Evolutionary conservation across 768 basidiomycete species (phyloP).

Genomic region (Exidia glandulosa): DNA sequence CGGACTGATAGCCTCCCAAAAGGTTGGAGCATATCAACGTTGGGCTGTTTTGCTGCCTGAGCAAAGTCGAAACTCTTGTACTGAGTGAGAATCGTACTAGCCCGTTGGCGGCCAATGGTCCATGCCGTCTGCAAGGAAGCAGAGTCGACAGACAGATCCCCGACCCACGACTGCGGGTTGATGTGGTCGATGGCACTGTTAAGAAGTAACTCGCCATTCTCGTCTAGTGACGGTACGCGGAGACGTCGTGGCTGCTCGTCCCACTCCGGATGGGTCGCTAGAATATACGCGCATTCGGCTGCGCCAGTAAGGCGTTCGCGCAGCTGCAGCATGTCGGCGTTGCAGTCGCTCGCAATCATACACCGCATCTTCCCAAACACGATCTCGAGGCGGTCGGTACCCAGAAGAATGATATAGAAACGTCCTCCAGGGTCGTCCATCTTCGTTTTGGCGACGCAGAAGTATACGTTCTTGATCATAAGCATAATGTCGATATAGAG

Average conservation of each 20-base stretch:
- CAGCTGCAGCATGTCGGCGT: background rate
- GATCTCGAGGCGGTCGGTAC: slow-evolving; percentile 27
- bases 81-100: background rate
- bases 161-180: background rate
- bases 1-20: no score
- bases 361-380: slow-evolving; percentile 11
- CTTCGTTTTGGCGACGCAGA: slow-evolving; percentile 29
- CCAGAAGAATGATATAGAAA: slow-evolving; percentile 26
- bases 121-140: background rate
- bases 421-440: slow-evolving; percentile 18
- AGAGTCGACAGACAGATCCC: background rate
- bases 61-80: background rate
- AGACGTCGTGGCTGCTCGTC: background rate
- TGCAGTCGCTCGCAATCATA: background rate
- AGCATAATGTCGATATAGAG: slow-evolving; percentile 24
- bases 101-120: background rate
- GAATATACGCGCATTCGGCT: background rate
- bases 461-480: slow-evolving; percentile 29
- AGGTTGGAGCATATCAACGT: no score
- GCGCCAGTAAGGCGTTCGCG: background rate
- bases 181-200: background rate
- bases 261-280: background rate
- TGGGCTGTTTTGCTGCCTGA: no score
- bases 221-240: background rate
- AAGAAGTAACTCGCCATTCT: background rate